These are phyloP conservation scores for Fusarium coffeatum DNA, from an alignment of 2,329 filamentous ascomycete genomes.

Conservation along the genomic window DNA sequence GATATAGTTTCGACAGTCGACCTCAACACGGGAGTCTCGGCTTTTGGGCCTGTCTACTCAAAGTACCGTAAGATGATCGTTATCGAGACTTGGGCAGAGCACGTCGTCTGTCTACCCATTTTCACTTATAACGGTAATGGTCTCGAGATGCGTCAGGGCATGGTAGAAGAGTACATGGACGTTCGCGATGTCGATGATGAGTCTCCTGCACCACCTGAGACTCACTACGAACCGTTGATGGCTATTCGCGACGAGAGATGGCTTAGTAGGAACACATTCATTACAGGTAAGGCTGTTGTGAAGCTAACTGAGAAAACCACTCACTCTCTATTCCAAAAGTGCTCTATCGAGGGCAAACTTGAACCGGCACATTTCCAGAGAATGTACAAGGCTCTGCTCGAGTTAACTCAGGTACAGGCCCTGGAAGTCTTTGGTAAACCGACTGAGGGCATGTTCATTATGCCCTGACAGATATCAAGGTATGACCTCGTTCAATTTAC, in stretches of 20 bases:
- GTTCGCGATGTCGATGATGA: constrained; percentile 26
- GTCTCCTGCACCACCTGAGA: neutral
- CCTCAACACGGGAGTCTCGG: constrained; percentile 18
- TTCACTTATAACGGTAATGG: constrained; percentile 38
- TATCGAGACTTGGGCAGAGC: constrained; percentile 34
- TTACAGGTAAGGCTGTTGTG: constrained; percentile 24
- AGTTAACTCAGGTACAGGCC: neutral
- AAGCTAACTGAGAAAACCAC: constrained; percentile 37
- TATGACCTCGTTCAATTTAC: neutral
- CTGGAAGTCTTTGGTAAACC: constrained; percentile 16
- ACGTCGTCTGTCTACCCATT: constrained; percentile 34
- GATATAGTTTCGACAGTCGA: constrained; percentile 6
- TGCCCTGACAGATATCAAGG: neutral
- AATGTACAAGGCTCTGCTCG: constrained; percentile 6
- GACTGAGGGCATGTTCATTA: neutral
- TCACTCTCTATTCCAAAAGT: constrained; percentile 13
- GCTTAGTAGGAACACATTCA: constrained; percentile 9
- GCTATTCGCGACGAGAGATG: constrained; percentile 17
- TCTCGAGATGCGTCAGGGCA: constrained; percentile 11
- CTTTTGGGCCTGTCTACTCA: constrained; percentile 35
- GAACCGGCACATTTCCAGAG: neutral
- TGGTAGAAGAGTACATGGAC: constrained; percentile 36
- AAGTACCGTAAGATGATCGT: constrained; percentile 44
- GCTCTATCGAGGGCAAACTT: constrained; percentile 36
- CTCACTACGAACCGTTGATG: neutral